Conservation (phyloP, 1,284 basidiomycete species). For the Boletus semigastroideus region DNA sequence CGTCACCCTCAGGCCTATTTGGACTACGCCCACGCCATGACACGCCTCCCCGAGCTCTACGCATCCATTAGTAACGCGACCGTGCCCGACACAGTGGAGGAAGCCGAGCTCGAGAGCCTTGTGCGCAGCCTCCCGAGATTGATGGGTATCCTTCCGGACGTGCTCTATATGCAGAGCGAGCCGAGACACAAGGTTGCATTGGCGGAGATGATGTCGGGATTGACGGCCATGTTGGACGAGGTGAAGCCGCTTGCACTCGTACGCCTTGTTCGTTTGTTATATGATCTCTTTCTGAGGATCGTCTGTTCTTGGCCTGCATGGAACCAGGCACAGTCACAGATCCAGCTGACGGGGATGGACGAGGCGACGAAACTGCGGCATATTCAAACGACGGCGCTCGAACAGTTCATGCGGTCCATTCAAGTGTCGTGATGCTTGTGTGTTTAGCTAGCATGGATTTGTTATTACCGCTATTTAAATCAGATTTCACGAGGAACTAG, state of each 20-base stretch:
- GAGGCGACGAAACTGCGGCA: conserved; percentile 53
- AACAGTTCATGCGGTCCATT: conserved; percentile 46
- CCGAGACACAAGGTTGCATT: conserved; percentile 66
- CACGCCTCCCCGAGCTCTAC: conserved; percentile 56
- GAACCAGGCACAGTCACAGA: conserved; percentile 40
- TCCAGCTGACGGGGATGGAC: conserved; percentile 43
- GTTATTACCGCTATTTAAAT: conserved; percentile 23
- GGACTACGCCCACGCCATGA: conserved; percentile 68
- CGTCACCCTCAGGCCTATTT: conserved; percentile 52
- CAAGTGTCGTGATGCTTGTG: conserved; percentile 25
- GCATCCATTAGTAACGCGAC: conserved; percentile 44
- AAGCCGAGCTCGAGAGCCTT: conserved; percentile 59
- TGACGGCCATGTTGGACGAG: conserved; percentile 62
- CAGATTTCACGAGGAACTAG: not conserved
- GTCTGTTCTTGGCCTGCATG: conserved; percentile 5
- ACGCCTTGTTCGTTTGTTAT: conserved; percentile 26
- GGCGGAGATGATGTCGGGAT: conserved; percentile 67
- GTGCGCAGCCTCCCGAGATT: conserved; percentile 63
- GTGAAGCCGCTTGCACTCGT: conserved; percentile 62
- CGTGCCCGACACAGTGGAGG: conserved; percentile 46
- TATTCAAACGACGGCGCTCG: conserved; percentile 49
- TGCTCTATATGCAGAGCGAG: conserved; percentile 57
- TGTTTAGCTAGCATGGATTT: conserved; percentile 5
- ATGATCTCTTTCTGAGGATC: not conserved
- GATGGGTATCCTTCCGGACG: conserved; percentile 69